Percentiles rank a stretch among this genome's conserved stretches.
These are phyloP conservation scores for Camelina laxa DNA, from an alignment of 345 rosid genomes.

Conservation along the genomic window DNA sequence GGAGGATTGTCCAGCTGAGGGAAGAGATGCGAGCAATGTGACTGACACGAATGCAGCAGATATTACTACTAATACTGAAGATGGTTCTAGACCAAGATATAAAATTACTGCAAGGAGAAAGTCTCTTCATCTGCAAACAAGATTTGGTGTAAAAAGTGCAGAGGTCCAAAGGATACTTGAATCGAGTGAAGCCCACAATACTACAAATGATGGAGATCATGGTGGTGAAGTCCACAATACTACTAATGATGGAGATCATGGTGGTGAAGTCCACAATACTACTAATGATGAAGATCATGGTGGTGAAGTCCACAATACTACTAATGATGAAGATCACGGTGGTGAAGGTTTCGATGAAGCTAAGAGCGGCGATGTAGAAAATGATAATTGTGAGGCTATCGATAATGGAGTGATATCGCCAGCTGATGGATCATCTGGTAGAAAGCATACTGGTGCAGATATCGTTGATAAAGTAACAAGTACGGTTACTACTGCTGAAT, in stretches of 20 bases:
- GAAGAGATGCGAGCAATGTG: constrained; percentile 13
- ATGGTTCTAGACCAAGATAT: constrained; percentile 13
- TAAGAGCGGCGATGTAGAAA: constrained; percentile 5
- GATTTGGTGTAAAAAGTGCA: background rate
- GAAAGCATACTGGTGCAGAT: constrained; percentile 4
- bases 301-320: background rate
- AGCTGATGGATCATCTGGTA: constrained; percentile 38
- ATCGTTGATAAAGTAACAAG: constrained; percentile 8
- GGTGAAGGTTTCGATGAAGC: constrained; percentile 24
- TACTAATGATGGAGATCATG: constrained; percentile 14
- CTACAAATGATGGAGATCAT: constrained; percentile 15
- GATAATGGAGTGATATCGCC: constrained; percentile 21
- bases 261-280: constrained; percentile 12
- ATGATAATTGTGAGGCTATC: constrained; percentile 10
- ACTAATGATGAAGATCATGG: constrained; percentile 7
- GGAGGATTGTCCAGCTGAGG: constrained; percentile 22
- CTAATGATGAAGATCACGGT: constrained; percentile 4
- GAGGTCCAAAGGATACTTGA: background rate
- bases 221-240: background rate
- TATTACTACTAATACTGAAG: background rate
- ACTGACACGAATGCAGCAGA: background rate
- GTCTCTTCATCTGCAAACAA: constrained; percentile 23
- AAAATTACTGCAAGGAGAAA: background rate
- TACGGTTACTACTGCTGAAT: constrained; percentile 9
- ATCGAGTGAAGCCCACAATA: background rate